Evolutionary conservation across 768 basidiomycete species (phyloP), one percentile per base, ranked within the genome.

Genomic region (Hortiboletus flavorubellus): DNA sequence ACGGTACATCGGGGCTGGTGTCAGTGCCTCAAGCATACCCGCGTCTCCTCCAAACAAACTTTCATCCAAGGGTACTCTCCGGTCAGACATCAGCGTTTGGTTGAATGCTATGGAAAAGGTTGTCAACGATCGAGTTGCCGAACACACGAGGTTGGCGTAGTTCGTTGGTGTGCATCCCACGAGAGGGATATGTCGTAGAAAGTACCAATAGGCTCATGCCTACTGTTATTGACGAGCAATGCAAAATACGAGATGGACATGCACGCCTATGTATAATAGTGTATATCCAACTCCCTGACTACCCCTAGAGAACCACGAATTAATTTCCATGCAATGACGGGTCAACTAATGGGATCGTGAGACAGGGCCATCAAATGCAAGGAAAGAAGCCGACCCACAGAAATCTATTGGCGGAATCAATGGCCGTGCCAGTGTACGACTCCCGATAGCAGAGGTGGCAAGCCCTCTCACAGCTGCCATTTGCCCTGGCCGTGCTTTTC

Each of bases 51-150:
- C 53, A 23, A 62, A 57, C 18, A 41, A 41, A 29, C 40, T 46
- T 35, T 51, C 52, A 14, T 33, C 51, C 23, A 54, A 55, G 11
- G 47, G 57, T 5, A 33, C 45, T 40, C 52, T 60, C 42, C 62
- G 39, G 40, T 70, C 71, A 26, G 60, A 72, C 49, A 79, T 93
- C 14, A 83, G 85, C 55, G 63, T 77, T 9, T 98, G 95, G 95
- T 71, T 98, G 38, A 79, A 84, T 18, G 93, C 91, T 2, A 91
- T 98, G 85, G 84, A 87, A 50, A 83, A 76, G 55, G 88, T 90
- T 26, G 82, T 97, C 16, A 64, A 72, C 42, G 80, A 83, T 43
- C 82, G 85, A 44, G 75, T 73, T 1, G 72, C 72, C 21, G 84
- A 87, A 54, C 73, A 79, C 15, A 78, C 78, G 58, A 79, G 75